These are phyloP conservation scores for Baeospora myosura DNA, from an alignment of 1,284 basidiomycete genomes.

Conservation along the genomic window DNA sequence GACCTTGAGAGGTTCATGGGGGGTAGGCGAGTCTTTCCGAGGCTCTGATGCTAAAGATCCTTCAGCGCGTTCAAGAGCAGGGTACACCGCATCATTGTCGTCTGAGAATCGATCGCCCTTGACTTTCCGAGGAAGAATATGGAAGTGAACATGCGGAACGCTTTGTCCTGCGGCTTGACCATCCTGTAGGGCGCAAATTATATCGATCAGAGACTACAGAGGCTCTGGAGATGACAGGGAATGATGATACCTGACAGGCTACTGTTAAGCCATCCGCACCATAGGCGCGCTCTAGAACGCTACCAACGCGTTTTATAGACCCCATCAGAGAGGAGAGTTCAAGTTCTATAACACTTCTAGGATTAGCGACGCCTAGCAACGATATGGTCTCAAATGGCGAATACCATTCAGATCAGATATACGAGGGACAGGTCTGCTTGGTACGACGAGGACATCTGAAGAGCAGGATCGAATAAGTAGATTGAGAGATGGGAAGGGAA, in stretches of 20 bases:
- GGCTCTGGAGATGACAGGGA: conserved; percentile 32
- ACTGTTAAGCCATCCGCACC: conserved; percentile 72
- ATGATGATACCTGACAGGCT: conserved; percentile 64
- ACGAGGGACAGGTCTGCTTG: conserved; percentile 69
- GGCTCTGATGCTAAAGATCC: conserved; percentile 37
- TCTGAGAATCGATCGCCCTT: conserved; percentile 60
- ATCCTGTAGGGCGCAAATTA: not conserved
- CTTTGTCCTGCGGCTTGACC: conserved; percentile 51
- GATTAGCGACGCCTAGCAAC: not conserved
- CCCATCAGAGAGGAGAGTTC: conserved; percentile 77
- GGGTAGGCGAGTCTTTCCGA: conserved; percentile 15
- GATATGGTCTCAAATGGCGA: not conserved
- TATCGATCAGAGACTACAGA: not conserved
- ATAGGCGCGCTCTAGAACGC: conserved; percentile 63
- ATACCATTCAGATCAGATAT: conserved; percentile 58
- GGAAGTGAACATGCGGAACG: conserved; percentile 87
- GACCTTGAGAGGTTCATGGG: conserved; percentile 36
- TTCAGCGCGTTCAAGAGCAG: conserved; percentile 66
- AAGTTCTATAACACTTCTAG: conserved; percentile 25
- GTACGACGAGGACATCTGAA: conserved; percentile 84
- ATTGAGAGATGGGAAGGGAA: conserved; percentile 5
- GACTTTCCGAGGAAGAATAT: conserved; percentile 73
- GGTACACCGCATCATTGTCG: conserved; percentile 76
- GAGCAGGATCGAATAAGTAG: not conserved
- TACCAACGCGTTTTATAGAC: conserved; percentile 67